Percentiles rank a stretch among this genome's conserved stretches.
These are phyloP conservation scores for Umbelopsis ramanniana DNA, from an alignment of 192 early-diverging fungal species.

Conservation along the genomic window DNA sequence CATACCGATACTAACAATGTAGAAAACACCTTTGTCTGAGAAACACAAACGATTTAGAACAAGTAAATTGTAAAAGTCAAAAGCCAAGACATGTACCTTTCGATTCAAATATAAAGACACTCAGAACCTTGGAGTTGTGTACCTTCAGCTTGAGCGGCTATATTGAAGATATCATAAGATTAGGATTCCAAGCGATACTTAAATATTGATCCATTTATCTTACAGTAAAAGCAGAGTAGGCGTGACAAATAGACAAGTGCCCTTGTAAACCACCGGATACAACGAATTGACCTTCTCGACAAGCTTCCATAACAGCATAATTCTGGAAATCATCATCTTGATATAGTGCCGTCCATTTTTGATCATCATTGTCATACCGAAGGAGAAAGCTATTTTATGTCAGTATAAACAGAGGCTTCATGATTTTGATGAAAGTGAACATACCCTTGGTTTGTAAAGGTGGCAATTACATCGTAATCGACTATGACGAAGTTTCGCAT, in stretches of 20 bases:
- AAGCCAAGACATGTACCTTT: slow-evolving; percentile 12
- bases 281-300: slow-evolving; percentile 54
- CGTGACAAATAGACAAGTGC: slow-evolving; percentile 55
- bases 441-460: slow-evolving; percentile 52
- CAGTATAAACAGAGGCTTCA: slow-evolving; percentile 2
- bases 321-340: slow-evolving; percentile 45
- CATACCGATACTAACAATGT: slow-evolving; percentile 42
- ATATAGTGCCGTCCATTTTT: slow-evolving; percentile 29
- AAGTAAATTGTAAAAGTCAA: background rate
- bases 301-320: slow-evolving; percentile 59
- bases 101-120: slow-evolving; percentile 41
- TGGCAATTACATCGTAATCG: slow-evolving; percentile 30
- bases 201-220: background rate
- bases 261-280: slow-evolving; percentile 60
- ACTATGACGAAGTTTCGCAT: slow-evolving; percentile 55
- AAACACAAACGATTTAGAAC: background rate
- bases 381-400: slow-evolving; percentile 48
- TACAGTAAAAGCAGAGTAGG: slow-evolving; percentile 45
- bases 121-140: slow-evolving; percentile 52
- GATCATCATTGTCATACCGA: slow-evolving; percentile 32
- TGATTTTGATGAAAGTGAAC: background rate
- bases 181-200: background rate
- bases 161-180: background rate
- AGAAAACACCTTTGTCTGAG: slow-evolving; percentile 31
- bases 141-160: slow-evolving; percentile 43